phyloP scores from a whole-genome alignment of 177 flowering plant species.

The Vitis hybrid region DNA sequence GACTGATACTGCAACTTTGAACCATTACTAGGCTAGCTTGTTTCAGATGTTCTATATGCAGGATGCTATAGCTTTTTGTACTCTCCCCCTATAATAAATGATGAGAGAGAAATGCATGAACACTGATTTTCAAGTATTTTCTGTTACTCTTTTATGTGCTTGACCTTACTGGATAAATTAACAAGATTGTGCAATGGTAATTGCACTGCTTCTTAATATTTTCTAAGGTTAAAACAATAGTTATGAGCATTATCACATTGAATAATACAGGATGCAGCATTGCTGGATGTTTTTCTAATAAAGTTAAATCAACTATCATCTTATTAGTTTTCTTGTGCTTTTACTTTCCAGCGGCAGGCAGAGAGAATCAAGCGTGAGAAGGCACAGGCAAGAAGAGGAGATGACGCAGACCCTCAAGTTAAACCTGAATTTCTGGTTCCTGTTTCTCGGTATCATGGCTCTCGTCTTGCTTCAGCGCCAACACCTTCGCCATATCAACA shows the following conservation, averaged over 20 bases:
- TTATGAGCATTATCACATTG: background rate
- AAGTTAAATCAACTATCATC: background rate
- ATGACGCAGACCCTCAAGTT: conserved; percentile 69
- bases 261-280: background rate
- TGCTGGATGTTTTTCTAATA: background rate
- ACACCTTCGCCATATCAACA: conserved; percentile 78
- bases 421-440: conserved; percentile 76
- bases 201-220: background rate
- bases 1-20: too few relatives aligned
- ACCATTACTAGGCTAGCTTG: too few relatives aligned
- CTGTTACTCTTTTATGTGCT: background rate
- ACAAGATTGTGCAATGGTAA: background rate
- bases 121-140: background rate
- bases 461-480: conserved; percentile 97
- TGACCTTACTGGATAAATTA: background rate
- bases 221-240: background rate
- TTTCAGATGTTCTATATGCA: too few relatives aligned
- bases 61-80: too few relatives aligned
- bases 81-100: too few relatives aligned
- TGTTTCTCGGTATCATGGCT: conserved; percentile 82
- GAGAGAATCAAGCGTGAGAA: conserved; percentile 85
- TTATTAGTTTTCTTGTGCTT: background rate
- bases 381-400: conserved; percentile 71
- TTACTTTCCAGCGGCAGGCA: conserved; percentile 70
- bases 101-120: too few relatives aligned